A percentile compares a stretch with the other conserved stretches of the same genome.
Conservation (phyloP, 257 asterid genomes). For the Solanum lycopersicoides region DNA sequence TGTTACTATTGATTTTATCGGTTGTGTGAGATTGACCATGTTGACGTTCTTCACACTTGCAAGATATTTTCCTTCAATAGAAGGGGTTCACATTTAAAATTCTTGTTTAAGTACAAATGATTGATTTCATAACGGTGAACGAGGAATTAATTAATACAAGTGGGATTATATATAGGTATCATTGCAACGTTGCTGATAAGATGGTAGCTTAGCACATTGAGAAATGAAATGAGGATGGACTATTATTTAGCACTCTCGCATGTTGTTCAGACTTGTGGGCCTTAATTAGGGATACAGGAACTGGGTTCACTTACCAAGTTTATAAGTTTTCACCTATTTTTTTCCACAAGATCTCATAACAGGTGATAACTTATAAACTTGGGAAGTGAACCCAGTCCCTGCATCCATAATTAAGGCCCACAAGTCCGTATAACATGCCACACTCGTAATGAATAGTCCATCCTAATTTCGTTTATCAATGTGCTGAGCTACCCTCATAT, state of each 20-base stretch:
- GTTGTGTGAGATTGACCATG: neutral
- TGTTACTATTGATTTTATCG: neutral
- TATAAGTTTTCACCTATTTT: too few species aligned
- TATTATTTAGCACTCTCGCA: too few species aligned
- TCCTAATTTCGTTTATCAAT: constrained; percentile 40
- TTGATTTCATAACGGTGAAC: neutral
- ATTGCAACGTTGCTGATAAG: neutral
- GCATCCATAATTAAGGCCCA: constrained; percentile 63
- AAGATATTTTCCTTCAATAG: neutral
- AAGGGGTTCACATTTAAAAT: neutral
- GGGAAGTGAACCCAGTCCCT: constrained; percentile 40
- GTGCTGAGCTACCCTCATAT: constrained; percentile 31
- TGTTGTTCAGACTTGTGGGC: too few species aligned
- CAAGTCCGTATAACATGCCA: constrained; percentile 35
- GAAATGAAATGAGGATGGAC: too few species aligned
- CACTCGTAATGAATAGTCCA: constrained; percentile 35
- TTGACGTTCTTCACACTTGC: neutral
- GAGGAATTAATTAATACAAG: neutral
- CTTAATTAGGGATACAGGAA: too few species aligned
- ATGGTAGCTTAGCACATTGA: too few species aligned
- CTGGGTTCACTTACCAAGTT: too few species aligned
- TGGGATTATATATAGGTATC: too few species aligned
- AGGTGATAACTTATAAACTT: constrained; percentile 38
- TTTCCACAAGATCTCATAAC: neutral
- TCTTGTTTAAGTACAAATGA: neutral